Conservation (phyloP, 352 stramenopile genomes). For the Pilasporangium apinafurcum region DNA sequence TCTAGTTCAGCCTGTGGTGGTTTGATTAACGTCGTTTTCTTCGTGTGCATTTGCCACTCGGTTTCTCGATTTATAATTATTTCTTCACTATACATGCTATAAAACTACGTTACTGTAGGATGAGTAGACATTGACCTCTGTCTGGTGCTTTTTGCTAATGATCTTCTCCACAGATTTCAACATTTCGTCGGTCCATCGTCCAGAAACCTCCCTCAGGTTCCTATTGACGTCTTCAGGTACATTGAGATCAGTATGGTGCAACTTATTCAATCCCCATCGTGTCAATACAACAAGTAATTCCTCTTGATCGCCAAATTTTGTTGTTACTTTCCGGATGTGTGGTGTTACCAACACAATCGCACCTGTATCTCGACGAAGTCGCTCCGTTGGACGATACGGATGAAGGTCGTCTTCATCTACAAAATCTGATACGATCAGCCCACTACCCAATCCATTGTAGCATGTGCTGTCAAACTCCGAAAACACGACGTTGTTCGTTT, state of each 20-base stretch:
- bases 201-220: conserved; percentile 29
- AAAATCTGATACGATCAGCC: conserved; percentile 4
- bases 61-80: too few species aligned
- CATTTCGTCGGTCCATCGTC: conserved; percentile 44
- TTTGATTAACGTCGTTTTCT: too few species aligned
- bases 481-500: conserved; percentile 28
- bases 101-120: too few species aligned
- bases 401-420: conserved; percentile 12
- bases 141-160: too few species aligned
- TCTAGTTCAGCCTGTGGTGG: too few species aligned
- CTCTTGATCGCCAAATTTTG: background rate
- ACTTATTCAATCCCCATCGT: conserved; percentile 13
- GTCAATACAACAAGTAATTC: conserved; percentile 4
- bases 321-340: conserved; percentile 4
- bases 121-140: too few species aligned
- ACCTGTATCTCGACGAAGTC: conserved; percentile 5
- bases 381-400: conserved; percentile 8
- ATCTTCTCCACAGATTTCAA: conserved; percentile 32
- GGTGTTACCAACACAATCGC: background rate
- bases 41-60: too few species aligned
- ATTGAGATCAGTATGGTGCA: conserved; percentile 10
- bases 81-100: too few species aligned
- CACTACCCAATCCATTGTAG: conserved; percentile 18
- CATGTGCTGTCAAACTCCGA: conserved; percentile 17
- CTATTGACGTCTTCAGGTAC: conserved; percentile 18